Conservation (phyloP, 495 filamentous ascomycete genomes). For the Aspergillus saccharolyticus region DNA sequence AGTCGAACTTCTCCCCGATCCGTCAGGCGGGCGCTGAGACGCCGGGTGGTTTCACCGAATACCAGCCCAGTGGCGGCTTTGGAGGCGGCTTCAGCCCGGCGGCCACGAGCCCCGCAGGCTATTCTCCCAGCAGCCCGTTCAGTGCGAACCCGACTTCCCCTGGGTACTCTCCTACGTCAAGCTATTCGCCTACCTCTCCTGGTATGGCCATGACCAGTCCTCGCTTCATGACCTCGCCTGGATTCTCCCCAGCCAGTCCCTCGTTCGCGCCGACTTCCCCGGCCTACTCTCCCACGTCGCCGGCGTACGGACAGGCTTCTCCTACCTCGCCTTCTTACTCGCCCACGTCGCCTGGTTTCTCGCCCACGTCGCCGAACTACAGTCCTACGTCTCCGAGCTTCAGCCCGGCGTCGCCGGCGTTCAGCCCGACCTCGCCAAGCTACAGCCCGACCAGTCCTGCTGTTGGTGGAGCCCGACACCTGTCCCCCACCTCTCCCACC, state of each 20-base stretch:
- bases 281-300: conserved; percentile 80
- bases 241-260: conserved; percentile 63
- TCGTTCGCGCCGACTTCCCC: conserved; percentile 71
- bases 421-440: conserved; percentile 56
- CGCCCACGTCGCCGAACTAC: conserved; percentile 64
- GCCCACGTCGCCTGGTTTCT: conserved; percentile 80
- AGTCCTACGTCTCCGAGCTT: conserved; percentile 60
- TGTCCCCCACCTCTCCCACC: conserved; percentile 64
- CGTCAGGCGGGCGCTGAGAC: conserved; percentile 67
- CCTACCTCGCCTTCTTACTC: conserved; percentile 71
- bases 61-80: conserved; percentile 47
- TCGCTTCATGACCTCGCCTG: conserved; percentile 47
- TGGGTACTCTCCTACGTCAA: conserved; percentile 69
- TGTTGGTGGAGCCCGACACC: conserved; percentile 40
- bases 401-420: conserved; percentile 55
- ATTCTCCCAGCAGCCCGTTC: conserved; percentile 73
- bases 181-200: conserved; percentile 60
- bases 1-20: conserved; percentile 87
- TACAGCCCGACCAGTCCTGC: conserved; percentile 67
- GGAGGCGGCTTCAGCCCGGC: conserved; percentile 62
- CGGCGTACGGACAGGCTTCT: conserved; percentile 58
- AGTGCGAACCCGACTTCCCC: conserved; percentile 71
- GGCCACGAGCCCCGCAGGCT: conserved; percentile 62
- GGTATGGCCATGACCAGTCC: conserved; percentile 55
- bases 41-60: conserved; percentile 67